Conservation (phyloP, 805 yeast species). For the Lipomyces yamadae region DNA sequence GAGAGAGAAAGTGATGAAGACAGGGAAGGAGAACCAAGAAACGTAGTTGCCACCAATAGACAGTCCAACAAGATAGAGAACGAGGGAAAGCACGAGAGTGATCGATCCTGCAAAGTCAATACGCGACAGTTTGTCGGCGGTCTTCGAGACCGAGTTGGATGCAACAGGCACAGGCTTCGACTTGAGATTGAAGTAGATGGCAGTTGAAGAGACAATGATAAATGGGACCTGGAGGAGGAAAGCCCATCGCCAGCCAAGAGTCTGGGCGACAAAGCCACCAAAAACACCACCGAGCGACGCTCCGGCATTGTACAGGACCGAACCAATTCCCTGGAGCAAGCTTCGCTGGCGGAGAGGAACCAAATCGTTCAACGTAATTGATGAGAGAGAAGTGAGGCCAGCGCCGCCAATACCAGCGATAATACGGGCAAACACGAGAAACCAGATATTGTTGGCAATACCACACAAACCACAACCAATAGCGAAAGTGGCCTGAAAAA, state of each 20-base stretch:
- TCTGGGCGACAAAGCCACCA: conserved; percentile 52
- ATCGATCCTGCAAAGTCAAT: conserved; percentile 70
- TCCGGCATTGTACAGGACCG: conserved; percentile 69
- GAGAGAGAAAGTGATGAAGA: conserved; percentile 46
- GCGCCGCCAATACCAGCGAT: conserved; percentile 80
- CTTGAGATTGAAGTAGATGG: conserved; percentile 67
- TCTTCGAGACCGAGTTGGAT: conserved; percentile 53
- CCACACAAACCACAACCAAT: conserved; percentile 62
- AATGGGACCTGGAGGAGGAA: conserved; percentile 41
- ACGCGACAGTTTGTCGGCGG: conserved; percentile 49
- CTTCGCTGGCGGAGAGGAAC: conserved; percentile 71
- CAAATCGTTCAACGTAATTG: conserved; percentile 70
- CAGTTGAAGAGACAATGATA: conserved; percentile 68
- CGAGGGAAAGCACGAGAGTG: conserved; percentile 60
- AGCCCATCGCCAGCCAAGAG: conserved; percentile 59
- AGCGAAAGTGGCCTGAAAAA: conserved; percentile 48
- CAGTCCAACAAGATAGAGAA: conserved; percentile 65
- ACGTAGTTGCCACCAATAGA: conserved; percentile 67
- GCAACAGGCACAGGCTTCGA: conserved; percentile 55
- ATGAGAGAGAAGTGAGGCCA: conserved; percentile 68
- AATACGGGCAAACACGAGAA: conserved; percentile 52
- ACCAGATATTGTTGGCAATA: conserved; percentile 29
- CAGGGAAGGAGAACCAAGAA: conserved; percentile 53
- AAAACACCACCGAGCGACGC: conserved; percentile 59
- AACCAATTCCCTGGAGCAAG: conserved; percentile 69